Evolutionary conservation across 2,329 filamentous ascomycete genomes (phyloP).

Genomic region (Anthostomella pinea): DNA sequence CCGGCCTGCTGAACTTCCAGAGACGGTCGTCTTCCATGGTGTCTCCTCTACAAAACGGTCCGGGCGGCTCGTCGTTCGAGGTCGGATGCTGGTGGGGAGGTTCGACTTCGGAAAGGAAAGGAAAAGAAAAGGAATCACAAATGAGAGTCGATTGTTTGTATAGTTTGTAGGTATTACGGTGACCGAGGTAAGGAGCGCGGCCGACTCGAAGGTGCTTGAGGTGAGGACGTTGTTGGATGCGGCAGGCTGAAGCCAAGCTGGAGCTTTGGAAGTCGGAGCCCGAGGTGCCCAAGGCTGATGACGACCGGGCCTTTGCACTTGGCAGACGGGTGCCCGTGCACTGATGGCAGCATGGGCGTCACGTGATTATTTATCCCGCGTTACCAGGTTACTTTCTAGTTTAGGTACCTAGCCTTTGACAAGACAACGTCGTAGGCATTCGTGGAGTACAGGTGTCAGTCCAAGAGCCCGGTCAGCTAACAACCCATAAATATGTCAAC

Average conservation of each 20-base stretch:
- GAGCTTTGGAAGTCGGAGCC: constrained; percentile 5
- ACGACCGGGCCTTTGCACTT: constrained; percentile 14
- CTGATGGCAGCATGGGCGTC: neutral
- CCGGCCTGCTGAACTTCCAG: constrained; percentile 64
- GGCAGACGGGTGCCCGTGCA: too few species aligned
- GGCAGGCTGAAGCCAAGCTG: constrained; percentile 6
- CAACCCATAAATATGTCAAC: too few species aligned
- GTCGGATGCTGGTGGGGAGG: neutral
- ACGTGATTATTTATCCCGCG: too few species aligned
- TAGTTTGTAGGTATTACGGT: too few species aligned
- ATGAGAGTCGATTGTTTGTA: too few species aligned
- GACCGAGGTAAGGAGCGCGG: constrained; percentile 1
- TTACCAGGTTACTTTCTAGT: too few species aligned
- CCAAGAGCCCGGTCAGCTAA: too few species aligned
- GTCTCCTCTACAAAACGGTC: constrained; percentile 7
- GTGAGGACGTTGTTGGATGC: neutral
- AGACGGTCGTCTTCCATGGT: constrained; percentile 63
- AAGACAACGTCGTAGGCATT: too few species aligned
- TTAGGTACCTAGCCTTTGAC: too few species aligned
- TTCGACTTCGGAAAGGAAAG: too few species aligned
- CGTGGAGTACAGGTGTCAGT: too few species aligned
- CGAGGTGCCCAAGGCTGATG: constrained; percentile 18
- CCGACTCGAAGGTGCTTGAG: neutral
- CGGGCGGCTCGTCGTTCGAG: neutral
- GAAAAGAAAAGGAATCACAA: too few species aligned